Conservation (phyloP, 2,329 filamentous ascomycete genomes). For the Colletotrichum sp. region DNA sequence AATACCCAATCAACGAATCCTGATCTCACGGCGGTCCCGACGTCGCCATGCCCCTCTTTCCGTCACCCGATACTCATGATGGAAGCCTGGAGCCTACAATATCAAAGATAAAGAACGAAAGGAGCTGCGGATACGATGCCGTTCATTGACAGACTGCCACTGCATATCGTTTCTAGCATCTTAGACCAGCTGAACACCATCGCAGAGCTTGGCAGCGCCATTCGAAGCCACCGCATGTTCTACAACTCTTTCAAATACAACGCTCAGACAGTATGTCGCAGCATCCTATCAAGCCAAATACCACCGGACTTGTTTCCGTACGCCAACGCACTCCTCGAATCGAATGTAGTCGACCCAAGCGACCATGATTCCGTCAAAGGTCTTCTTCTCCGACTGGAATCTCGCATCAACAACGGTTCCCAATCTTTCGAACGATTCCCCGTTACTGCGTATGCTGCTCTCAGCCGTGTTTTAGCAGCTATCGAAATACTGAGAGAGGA, state of each 20-base stretch:
- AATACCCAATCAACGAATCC: not conserved
- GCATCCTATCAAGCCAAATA: not conserved
- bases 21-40: not conserved
- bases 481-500: not conserved
- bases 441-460: not conserved
- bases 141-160: not conserved
- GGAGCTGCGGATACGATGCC: not conserved
- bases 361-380: not conserved
- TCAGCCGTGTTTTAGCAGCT: not conserved
- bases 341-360: not conserved
- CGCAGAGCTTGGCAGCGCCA: not conserved
- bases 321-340: not conserved
- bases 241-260: not conserved
- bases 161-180: not conserved
- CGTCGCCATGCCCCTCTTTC: not conserved
- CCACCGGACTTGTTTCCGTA: not conserved
- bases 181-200: not conserved
- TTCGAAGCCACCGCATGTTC: not conserved
- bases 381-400: not conserved
- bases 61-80: not conserved
- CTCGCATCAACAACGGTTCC: not conserved
- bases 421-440: not conserved
- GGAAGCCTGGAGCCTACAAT: not conserved
- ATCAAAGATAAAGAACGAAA: not conserved
- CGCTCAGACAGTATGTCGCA: not conserved